phyloP scores from a whole-genome alignment of 1,139 yeast species.

The Eremothecium cymbalariae region DNA sequence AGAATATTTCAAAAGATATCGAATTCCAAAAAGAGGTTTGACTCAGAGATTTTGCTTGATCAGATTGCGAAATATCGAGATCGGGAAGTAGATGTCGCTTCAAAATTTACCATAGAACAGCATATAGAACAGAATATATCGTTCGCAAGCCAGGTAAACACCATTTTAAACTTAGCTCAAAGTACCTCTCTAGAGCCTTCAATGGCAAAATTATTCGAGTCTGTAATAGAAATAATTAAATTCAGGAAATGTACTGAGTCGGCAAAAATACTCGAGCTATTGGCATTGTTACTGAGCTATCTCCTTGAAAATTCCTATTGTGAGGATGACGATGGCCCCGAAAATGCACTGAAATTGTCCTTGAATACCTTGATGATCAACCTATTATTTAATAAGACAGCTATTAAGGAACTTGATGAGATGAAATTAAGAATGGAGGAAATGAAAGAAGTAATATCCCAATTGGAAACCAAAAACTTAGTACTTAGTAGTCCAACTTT shows the following conservation, averaged over 20 bases:
- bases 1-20: conserved; percentile 7
- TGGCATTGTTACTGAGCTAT: conserved; percentile 64
- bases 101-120: conserved; percentile 33
- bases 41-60: conserved; percentile 48
- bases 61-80: conserved; percentile 51
- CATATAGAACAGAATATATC: conserved; percentile 7
- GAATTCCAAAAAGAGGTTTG: conserved; percentile 34
- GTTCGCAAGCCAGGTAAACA: conserved; percentile 18
- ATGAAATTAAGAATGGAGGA: conserved; percentile 31
- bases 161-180: conserved; percentile 17
- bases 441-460: conserved; percentile 63
- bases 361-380: conserved; percentile 64
- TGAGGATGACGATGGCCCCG: conserved; percentile 38
- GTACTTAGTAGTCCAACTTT: conserved; percentile 47
- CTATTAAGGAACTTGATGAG: conserved; percentile 59
- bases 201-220: conserved; percentile 18
- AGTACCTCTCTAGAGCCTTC: conserved; percentile 23
- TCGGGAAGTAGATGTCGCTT: conserved; percentile 47
- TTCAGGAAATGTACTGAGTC: conserved; percentile 30
- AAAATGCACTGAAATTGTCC: conserved; percentile 65
- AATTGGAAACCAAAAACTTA: conserved; percentile 55
- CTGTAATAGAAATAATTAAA: conserved; percentile 17
- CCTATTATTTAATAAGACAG: conserved; percentile 68
- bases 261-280: conserved; percentile 34
- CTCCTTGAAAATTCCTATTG: conserved; percentile 45